Base-by-base conservation (phyloP, 1,284 basidiomycete species). In the Marasmius oreades region DNA sequence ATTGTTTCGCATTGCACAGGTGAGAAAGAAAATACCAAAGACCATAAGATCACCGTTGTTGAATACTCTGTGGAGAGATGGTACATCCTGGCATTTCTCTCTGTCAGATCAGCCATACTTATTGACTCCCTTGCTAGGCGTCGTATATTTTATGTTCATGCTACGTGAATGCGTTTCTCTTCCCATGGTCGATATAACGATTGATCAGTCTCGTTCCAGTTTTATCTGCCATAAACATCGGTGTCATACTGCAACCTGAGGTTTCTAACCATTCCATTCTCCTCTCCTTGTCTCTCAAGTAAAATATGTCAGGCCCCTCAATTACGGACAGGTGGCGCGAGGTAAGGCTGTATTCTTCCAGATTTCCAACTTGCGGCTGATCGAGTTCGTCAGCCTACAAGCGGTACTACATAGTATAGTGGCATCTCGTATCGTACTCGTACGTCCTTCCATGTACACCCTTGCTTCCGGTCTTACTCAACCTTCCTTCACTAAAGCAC, bases 141-240 rank as follows among this genome's bases (percentile, higher is more conserved):
- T 66, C 4, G n/a, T 66, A 8, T 66, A 66, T 46, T 66, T 63
- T 47, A 55, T 57, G n/a, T 66, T 62, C 62, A 63, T 64, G 59
- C 51, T 66, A 14, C 26, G 47, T 50, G 31, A 36, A 52, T 60
- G 56, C 37, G 20, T 57, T 53, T 28, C n/a, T 37, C 24, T 54
- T 20, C 33, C 47, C 23, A 2, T 42, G 4, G 23, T 16, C 8
- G n/a, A 6, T 12, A 10, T 7, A 24, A 26, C 10, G 36, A 23
- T 5, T 47, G 24, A 45, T 14, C 20, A 18, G 0, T 10, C 22
- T 8, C 22, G 18, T 16, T 34, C 43, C 33, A 65, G 63, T 48
- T 14, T 45, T 64, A 20, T 59, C 62, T 8, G 61, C 63, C 37
- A 22, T 61, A 14, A 65, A 65, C 51, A 61, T 65, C 28, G 57